Evolutionary conservation across 768 basidiomycete species (phyloP).

Genomic region (Gloeophyllum trabeum): DNA sequence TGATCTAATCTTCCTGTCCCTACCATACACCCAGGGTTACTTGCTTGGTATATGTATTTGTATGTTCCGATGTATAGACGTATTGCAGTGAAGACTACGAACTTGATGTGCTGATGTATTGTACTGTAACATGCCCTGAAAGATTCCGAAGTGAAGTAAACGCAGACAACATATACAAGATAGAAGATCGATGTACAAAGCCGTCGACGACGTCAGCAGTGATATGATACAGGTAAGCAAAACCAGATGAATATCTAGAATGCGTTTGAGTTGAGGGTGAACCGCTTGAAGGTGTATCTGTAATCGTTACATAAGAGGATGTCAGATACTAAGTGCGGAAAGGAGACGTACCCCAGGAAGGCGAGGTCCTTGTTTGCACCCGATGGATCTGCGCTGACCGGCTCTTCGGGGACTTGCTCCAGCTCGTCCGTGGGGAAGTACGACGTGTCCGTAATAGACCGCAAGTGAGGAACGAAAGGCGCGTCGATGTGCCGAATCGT

Average conservation of each 20-base stretch:
- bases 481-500: conserved; percentile 82
- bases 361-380: conserved; percentile 44
- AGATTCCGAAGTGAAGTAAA: too few relatives aligned
- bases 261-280: conserved; percentile 49
- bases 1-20: neutral
- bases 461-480: conserved; percentile 92
- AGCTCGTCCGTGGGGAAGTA: conserved; percentile 96
- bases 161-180: neutral
- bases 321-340: neutral
- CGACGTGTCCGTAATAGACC: conserved; percentile 92
- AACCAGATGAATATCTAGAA: too few relatives aligned
- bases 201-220: too few relatives aligned
- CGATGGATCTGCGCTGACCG: conserved; percentile 23
- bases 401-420: conserved; percentile 55
- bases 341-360: conserved; percentile 36
- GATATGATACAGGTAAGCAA: too few relatives aligned
- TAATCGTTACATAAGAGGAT: neutral
- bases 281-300: conserved; percentile 76
- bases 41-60: neutral
- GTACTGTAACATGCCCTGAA: too few relatives aligned
- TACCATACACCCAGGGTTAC: neutral
- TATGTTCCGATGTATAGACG: neutral
- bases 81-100: neutral
- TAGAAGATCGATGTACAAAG: too few relatives aligned
- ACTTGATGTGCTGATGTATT: too few relatives aligned